phyloP scores from a whole-genome alignment of 1,284 basidiomycete species.

The Somion occarium region DNA sequence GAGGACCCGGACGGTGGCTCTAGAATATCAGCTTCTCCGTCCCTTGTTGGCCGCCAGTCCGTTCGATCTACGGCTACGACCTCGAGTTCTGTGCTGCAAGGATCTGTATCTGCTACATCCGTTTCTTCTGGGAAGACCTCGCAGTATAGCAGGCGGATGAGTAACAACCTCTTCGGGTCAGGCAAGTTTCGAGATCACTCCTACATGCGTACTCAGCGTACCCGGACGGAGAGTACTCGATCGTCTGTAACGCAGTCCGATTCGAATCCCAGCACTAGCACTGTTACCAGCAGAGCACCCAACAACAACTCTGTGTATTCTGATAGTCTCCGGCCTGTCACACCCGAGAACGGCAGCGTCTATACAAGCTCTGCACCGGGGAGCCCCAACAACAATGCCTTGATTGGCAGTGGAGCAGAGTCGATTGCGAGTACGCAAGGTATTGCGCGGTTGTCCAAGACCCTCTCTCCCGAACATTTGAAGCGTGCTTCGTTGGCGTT shows the following conservation, averaged over 20 bases:
- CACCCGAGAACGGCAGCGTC: conserved; percentile 43
- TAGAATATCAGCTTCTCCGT: conserved; percentile 17
- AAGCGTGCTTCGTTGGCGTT: conserved; percentile 68
- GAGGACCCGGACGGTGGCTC: conserved; percentile 33
- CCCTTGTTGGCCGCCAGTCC: conserved; percentile 33
- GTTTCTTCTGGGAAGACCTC: conserved; percentile 25
- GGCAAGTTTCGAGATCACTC: conserved; percentile 67
- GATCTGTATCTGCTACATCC: conserved; percentile 40
- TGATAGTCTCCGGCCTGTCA: conserved; percentile 41
- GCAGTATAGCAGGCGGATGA: conserved; percentile 59
- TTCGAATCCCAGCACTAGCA: conserved; percentile 35
- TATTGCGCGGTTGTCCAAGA: conserved; percentile 37
- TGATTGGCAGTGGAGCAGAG: conserved; percentile 20
- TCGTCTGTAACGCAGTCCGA: conserved; percentile 50
- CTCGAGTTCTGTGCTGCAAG: conserved; percentile 31
- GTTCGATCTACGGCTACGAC: conserved; percentile 40
- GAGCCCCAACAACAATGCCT: conserved; percentile 43
- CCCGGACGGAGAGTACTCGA: conserved; percentile 40
- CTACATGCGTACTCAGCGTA: conserved; percentile 52
- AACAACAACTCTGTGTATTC: conserved; percentile 41
- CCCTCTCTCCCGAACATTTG: conserved; percentile 45
- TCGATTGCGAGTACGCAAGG: conserved; percentile 10
- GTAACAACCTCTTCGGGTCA: conserved; percentile 81
- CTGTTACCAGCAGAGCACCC: conserved; percentile 22
- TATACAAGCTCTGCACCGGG: conserved; percentile 37